Conservation (phyloP, 2,329 filamentous ascomycete species). For the Thielaviopsis populi region DNA sequence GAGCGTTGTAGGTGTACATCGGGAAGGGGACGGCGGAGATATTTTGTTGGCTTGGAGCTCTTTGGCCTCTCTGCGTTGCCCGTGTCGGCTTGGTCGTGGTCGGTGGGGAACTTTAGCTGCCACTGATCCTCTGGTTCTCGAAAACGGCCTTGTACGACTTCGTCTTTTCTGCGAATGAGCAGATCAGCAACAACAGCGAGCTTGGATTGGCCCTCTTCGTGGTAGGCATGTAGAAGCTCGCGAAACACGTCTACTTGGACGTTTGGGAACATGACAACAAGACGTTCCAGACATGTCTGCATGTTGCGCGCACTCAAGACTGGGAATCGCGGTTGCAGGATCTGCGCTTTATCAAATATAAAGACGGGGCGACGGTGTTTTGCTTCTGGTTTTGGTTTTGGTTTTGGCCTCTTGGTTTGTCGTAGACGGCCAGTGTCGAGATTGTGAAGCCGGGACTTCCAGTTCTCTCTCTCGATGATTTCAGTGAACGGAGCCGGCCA, state of each 20-base stretch:
- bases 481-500: neutral
- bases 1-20: neutral
- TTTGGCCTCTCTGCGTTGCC: neutral
- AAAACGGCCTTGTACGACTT: neutral
- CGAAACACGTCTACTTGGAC: conserved; percentile 71
- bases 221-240: conserved; percentile 62
- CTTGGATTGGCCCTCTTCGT: conserved; percentile 50
- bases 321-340: neutral
- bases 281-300: conserved; percentile 39
- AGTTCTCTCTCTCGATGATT: neutral
- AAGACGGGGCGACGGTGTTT: neutral
- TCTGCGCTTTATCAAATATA: neutral
- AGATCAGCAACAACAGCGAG: conserved; percentile 64
- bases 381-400: neutral
- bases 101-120: neutral
- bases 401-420: neutral
- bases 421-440: neutral
- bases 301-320: neutral
- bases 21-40: neutral
- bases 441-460: neutral
- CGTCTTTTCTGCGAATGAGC: conserved; percentile 32
- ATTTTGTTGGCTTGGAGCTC: too few relatives aligned
- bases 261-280: conserved; percentile 62
- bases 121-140: neutral
- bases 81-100: neutral